phyloP scores from a whole-genome alignment of 805 yeast genomes.

The Ogataea haglerorum region DNA sequence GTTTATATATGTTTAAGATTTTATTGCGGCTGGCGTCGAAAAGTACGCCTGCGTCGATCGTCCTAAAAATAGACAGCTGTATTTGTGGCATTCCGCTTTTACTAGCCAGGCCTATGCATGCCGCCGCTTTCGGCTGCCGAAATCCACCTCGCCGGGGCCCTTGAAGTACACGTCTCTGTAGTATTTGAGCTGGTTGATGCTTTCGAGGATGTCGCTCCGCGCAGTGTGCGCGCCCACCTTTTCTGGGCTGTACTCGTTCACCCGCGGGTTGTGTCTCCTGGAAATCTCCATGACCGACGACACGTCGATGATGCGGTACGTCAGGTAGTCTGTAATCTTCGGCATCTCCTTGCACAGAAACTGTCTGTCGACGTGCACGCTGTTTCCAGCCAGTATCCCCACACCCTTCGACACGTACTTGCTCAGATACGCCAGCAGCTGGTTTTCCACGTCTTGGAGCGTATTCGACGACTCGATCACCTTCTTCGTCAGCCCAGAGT shows the following conservation, averaged over 20 bases:
- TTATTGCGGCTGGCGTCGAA: constrained; percentile 7
- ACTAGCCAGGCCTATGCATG: background rate
- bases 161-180: constrained; percentile 62
- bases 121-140: constrained; percentile 4
- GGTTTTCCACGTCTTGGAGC: constrained; percentile 57
- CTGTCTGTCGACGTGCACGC: constrained; percentile 86
- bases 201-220: constrained; percentile 79
- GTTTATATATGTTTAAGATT: background rate
- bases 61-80: background rate
- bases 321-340: constrained; percentile 51
- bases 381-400: constrained; percentile 86
- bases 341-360: constrained; percentile 88
- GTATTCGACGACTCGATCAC: constrained; percentile 57
- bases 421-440: constrained; percentile 59
- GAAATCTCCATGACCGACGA: constrained; percentile 82
- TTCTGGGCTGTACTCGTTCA: constrained; percentile 54
- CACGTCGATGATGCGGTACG: constrained; percentile 85
- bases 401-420: constrained; percentile 49
- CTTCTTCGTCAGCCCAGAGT: constrained; percentile 71
- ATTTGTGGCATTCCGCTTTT: background rate
- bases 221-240: constrained; percentile 84
- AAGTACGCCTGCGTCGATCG: constrained; percentile 10
- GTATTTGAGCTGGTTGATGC: constrained; percentile 80
- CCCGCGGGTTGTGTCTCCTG: constrained; percentile 65
- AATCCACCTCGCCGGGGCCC: constrained; percentile 16